Evolutionary conservation across 1,284 basidiomycete genomes (phyloP).

Genomic region (Agroathelia rolfsii): DNA sequence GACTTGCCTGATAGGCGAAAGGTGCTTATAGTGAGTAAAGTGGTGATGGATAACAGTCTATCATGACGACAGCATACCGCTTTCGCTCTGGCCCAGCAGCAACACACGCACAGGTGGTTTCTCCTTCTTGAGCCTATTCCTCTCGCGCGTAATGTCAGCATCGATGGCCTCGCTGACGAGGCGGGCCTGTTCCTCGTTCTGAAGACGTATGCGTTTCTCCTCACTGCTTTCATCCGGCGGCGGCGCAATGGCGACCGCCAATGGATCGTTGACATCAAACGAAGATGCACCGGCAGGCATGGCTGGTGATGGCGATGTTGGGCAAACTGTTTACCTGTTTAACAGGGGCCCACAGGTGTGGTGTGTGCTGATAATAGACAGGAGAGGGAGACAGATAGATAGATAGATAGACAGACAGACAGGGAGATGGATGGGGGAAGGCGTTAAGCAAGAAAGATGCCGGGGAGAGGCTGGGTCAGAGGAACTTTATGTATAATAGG

Average conservation of each 20-base stretch:
- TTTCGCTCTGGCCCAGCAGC: constrained; percentile 54
- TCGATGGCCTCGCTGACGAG: constrained; percentile 47
- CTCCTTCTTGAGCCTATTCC: constrained; percentile 31
- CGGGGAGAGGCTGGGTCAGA: no score
- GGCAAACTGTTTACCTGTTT: no score
- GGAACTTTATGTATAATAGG: no score
- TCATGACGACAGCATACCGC: constrained; percentile 31
- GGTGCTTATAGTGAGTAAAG: not conserved
- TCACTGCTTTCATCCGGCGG: constrained; percentile 39
- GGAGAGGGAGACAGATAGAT: no score
- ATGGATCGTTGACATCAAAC: constrained; percentile 35
- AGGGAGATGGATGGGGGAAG: no score
- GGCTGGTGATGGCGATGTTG: no score
- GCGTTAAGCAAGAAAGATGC: no score
- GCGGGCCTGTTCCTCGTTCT: constrained; percentile 41
- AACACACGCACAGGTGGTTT: constrained; percentile 41
- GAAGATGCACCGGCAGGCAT: no score
- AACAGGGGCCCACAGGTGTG: no score
- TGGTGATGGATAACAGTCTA: not conserved
- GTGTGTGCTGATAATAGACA: no score
- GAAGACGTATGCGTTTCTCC: constrained; percentile 29
- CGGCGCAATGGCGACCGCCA: constrained; percentile 37
- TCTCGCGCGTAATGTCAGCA: constrained; percentile 40
- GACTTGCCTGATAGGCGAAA: constrained; percentile 31
- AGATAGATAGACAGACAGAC: no score